Base-by-base conservation (phyloP, 2,329 filamentous ascomycete genomes). In the Diaporthe citri region DNA sequence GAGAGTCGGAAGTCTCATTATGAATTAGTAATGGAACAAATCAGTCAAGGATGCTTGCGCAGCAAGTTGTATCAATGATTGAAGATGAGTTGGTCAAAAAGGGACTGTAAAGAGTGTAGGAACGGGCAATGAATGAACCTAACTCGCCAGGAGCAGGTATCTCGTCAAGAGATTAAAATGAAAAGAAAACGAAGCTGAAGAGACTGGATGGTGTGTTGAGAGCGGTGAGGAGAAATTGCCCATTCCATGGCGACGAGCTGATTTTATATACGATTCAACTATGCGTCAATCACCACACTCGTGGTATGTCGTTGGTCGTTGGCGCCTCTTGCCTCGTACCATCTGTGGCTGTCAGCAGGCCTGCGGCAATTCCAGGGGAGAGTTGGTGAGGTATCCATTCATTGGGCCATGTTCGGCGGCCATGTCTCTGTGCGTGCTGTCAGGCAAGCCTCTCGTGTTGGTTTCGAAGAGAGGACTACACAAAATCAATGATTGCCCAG, bases 121-220 rank as follows among this genome's bases (percentile, higher is more conserved):
- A 34, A 57, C n/a, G 9, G 4, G 15, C 12, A 72, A 74, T 34
- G 67, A 66, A 39, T 66, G n/a, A 9, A 39, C 10, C 59, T 55
- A 72, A 52, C 73, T 72, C 73, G 39, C 73, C 73, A 48, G 73
- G 73, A 74, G 73, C 41, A 22, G 20, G 4, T 22, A 64, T 72
- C 73, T 67, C 59, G 31, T 74, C 51, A 72, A 74, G 73, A 66
- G 67, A 74, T 39, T n/a, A 6, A 57, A 43, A 36, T 36, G n/a
- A 20, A n/a, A 55, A 46, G 28, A 56, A 15, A 12, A 7, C 8
- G 9, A 25, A 22, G 36, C 7, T 36, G 28, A 62, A 52, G 25
- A 28, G 36, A 51, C 31, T 36, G n/a, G 41, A 43, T 36, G 56
- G 34, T 56, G 43, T 66, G 51, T 46, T 25, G 46, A 12, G 41